Evolutionary conservation across 257 asterid species (phyloP).

Genomic region (Fraxinus cuspidata): DNA sequence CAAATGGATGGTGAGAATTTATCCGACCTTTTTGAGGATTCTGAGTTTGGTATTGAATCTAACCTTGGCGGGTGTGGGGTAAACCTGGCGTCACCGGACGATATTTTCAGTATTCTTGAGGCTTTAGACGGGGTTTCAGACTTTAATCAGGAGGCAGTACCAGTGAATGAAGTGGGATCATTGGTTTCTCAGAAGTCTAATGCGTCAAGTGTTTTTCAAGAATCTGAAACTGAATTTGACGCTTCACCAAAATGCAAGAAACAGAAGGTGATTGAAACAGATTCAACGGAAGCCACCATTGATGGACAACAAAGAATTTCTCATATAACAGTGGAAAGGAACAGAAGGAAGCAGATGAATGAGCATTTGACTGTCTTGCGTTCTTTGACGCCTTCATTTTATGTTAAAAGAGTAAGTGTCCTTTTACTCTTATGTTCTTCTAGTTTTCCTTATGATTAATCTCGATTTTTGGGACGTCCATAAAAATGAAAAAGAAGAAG

Average conservation of each 20-base stretch:
- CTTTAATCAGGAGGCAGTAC: neutral
- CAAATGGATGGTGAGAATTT: slow-evolving; percentile 49
- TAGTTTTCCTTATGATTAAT: neutral
- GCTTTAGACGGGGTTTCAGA: slow-evolving; percentile 50
- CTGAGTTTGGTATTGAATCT: slow-evolving; percentile 34
- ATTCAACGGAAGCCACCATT: slow-evolving; percentile 12
- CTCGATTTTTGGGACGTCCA: neutral
- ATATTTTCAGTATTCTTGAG: slow-evolving; percentile 72
- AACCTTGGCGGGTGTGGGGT: slow-evolving; percentile 1
- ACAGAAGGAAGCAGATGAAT: slow-evolving; percentile 86
- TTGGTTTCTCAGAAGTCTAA: slow-evolving; percentile 25
- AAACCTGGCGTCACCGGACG: slow-evolving; percentile 46
- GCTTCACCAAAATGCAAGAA: slow-evolving; percentile 47
- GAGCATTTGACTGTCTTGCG: slow-evolving; percentile 74
- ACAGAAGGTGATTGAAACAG: slow-evolving; percentile 37
- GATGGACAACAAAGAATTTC: slow-evolving; percentile 46
- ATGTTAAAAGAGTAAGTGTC: slow-evolving; percentile 67
- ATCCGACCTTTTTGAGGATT: slow-evolving; percentile 44
- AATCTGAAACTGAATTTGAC: slow-evolving; percentile 42
- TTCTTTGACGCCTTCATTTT: slow-evolving; percentile 78
- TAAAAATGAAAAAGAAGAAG: neutral
- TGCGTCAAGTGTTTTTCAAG: slow-evolving; percentile 29
- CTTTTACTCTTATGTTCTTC: neutral
- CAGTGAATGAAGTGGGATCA: neutral
- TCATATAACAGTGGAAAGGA: slow-evolving; percentile 80